Evolutionary conservation across 768 basidiomycete genomes (phyloP), one percentile per base, ranked within the genome.

Genomic region (Chalciporus chontae): DNA sequence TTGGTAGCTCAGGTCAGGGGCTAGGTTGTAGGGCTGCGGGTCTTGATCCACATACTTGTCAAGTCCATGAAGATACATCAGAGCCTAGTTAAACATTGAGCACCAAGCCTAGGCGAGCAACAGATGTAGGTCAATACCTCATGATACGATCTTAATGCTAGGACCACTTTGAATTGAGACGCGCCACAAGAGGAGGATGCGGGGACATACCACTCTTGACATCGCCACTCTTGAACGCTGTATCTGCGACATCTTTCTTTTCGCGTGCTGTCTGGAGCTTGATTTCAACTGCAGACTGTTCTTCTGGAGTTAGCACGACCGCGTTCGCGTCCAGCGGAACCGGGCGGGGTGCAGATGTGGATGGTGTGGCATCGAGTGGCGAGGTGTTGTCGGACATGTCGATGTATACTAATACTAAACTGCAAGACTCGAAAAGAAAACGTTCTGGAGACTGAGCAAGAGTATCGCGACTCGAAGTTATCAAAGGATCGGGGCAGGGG

Each of bases 101-200:
- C 55, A 59, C 48, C 14, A 23, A 8, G 26, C 24, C 5, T 39
- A 18, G 8, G n/a, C 18, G n/a, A 14, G 27, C 8, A 38, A 24
- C 24, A 38, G 19, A 31, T 9, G 26, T 8, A 50, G 6, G 37
- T 11, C n/a, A 55, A 53, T 59, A 89, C 89, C 76, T 81, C 77
- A 62, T 92, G 86, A 68, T 92, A 92, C 2, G 73, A 73, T 61
- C 76, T 69, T 23, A 92, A 69, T 47, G 89, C 90, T 92, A 49
- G 5, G 49, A 42, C 38, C 41, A 27, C 17, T 23, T 8, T 27
- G n/a, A n/a, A 4, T 18, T 56, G 36, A 55, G 43, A 45, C 32
- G 36, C 41, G 39, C 18, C 50, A 34, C 21, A 26, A 17, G 44
- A 43, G 6, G n/a, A 40, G n/a, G 24, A 19, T 17, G 19, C 19